phyloP scores from a whole-genome alignment of 2,329 filamentous ascomycete species.

The Phoma sp. region DNA sequence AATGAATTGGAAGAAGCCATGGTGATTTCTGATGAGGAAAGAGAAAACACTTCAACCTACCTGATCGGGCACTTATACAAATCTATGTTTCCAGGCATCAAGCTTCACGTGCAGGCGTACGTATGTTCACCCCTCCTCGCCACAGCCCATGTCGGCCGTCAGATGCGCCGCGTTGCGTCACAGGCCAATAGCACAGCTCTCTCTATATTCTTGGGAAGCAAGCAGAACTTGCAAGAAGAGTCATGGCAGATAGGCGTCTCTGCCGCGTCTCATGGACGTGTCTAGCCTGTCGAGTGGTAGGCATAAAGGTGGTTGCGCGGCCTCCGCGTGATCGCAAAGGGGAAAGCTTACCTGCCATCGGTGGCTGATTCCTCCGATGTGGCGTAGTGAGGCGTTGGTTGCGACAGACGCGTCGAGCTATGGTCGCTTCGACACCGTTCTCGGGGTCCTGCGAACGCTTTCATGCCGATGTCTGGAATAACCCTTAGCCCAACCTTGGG shows the following conservation, averaged over 20 bases:
- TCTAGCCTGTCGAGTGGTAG: constrained; percentile 24
- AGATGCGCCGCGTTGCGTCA: constrained; percentile 5
- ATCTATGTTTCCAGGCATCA: constrained; percentile 34
- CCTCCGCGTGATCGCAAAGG: constrained; percentile 19
- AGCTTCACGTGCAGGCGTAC: constrained; percentile 37
- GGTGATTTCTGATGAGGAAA: constrained; percentile 17
- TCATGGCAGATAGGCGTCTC: constrained; percentile 25
- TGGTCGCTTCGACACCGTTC: neutral
- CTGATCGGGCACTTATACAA: constrained; percentile 35
- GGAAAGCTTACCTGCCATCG: constrained; percentile 21
- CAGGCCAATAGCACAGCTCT: constrained; percentile 29
- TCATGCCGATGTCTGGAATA: neutral
- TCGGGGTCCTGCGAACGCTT: neutral
- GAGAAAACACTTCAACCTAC: constrained; percentile 15
- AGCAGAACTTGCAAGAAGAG: constrained; percentile 32
- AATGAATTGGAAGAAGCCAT: constrained; percentile 59
- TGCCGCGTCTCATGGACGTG: constrained; percentile 25
- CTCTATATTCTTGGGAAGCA: constrained; percentile 14
- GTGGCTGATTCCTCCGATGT: constrained; percentile 29
- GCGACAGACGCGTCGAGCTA: constrained; percentile 6
- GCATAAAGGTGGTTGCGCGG: constrained; percentile 36
- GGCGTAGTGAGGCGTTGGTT: constrained; percentile 24
- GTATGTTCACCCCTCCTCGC: constrained; percentile 34
- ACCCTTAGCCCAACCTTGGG: neutral
- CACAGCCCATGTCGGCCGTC: constrained; percentile 23